Evolutionary conservation across 192 early-diverging fungal genomes (phyloP).

Genomic region (Umbelopsis sp.): DNA sequence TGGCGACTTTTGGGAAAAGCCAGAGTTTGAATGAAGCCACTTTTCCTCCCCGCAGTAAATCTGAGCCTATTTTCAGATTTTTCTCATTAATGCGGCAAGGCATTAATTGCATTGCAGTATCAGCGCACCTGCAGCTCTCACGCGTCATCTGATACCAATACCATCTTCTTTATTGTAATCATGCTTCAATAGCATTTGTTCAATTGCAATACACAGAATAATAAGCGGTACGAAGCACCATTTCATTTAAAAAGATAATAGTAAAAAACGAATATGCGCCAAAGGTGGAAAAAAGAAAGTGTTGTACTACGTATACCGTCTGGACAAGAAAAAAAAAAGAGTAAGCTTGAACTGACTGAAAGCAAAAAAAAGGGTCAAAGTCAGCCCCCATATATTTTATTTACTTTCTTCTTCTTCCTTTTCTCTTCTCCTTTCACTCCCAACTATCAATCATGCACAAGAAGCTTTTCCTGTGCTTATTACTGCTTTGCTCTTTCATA

Average conservation of each 20-base stretch:
- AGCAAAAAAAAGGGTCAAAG: too few relatives aligned
- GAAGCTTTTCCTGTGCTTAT: not conserved
- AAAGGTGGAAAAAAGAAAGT: not conserved
- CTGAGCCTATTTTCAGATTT: not conserved
- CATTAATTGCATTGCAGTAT: not conserved
- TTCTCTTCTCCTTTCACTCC: not conserved
- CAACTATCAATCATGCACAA: not conserved
- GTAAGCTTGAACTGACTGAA: too few relatives aligned
- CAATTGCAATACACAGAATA: too few relatives aligned
- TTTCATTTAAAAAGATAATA: not conserved
- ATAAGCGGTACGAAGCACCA: too few relatives aligned
- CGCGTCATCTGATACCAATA: not conserved
- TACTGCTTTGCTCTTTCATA: not conserved
- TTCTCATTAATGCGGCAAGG: too few relatives aligned
- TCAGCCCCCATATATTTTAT: too few relatives aligned
- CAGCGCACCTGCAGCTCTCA: not conserved
- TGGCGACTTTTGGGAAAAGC: not conserved
- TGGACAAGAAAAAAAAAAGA: too few relatives aligned
- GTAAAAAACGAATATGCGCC: too few relatives aligned
- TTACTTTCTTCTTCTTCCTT: not conserved
- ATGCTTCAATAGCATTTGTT: too few relatives aligned
- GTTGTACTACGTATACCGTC: not conserved
- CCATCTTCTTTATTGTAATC: not conserved
- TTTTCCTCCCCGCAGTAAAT: not conserved
- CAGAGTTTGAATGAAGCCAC: not conserved